Evolutionary conservation across 352 stramenopile genomes (phyloP).

Genomic region (Plasmopara muralis): DNA sequence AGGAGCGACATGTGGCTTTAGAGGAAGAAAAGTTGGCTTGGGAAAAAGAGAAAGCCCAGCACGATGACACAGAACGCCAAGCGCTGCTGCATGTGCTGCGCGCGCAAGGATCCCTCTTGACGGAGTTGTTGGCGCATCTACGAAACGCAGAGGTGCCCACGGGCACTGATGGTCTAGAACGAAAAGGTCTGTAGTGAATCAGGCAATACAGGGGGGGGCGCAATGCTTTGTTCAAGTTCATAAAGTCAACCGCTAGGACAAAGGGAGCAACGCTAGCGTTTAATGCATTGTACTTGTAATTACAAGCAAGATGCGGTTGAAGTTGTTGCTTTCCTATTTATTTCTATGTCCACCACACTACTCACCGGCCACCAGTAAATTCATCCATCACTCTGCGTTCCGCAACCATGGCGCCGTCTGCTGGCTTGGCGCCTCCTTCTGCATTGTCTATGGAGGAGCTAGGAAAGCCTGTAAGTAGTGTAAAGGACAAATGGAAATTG

Average conservation of each 20-base stretch:
- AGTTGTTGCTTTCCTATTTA: background rate
- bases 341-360: slow-evolving; percentile 4
- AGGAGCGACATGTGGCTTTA: slow-evolving; percentile 27
- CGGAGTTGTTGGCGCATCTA: slow-evolving; percentile 20
- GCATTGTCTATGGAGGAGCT: slow-evolving; percentile 48
- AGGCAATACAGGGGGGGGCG: background rate
- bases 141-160: slow-evolving; percentile 11
- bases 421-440: slow-evolving; percentile 11
- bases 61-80: slow-evolving; percentile 28
- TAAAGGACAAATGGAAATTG: slow-evolving; percentile 97
- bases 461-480: slow-evolving; percentile 61
- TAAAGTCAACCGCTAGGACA: slow-evolving; percentile 12
- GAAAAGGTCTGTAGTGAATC: no score
- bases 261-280: background rate
- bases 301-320: background rate
- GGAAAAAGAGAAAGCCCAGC: slow-evolving; percentile 27
- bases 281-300: background rate
- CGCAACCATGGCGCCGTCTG: slow-evolving; percentile 36
- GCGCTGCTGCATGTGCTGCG: slow-evolving; percentile 31
- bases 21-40: slow-evolving; percentile 31
- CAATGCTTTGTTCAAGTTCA: slow-evolving; percentile 9
- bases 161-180: slow-evolving; percentile 12
- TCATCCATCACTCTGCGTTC: slow-evolving; percentile 25
- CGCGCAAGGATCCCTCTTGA: slow-evolving; percentile 25
- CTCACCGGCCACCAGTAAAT: slow-evolving; percentile 17